These are phyloP conservation scores for Aspergillus felis DNA, from an alignment of 2,329 filamentous ascomycete genomes.

Conservation along the genomic window DNA sequence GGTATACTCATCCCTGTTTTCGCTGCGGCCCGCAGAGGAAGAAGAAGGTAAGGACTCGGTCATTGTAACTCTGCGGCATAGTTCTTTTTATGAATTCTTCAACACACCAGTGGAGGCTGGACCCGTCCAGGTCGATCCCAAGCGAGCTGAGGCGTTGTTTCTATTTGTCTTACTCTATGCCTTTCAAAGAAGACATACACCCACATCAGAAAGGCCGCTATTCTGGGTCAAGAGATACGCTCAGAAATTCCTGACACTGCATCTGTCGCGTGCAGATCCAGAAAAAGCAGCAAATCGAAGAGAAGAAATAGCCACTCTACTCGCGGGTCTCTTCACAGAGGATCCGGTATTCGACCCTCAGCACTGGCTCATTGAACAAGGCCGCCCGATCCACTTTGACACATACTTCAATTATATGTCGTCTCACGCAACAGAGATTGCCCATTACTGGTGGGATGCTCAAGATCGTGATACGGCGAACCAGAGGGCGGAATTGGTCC, in stretches of 20 bases:
- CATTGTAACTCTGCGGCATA: constrained; percentile 3
- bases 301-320: background rate
- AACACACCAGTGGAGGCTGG: background rate
- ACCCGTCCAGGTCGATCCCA: background rate
- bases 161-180: too few relatives aligned
- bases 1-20: background rate
- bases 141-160: too few relatives aligned
- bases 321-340: background rate
- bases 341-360: background rate
- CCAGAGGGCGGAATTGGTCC: background rate
- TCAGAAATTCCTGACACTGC: background rate
- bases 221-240: background rate
- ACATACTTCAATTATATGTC: background rate
- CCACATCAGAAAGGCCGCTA: background rate
- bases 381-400: background rate
- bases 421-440: background rate
- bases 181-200: background rate
- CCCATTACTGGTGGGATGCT: background rate
- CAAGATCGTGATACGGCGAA: background rate
- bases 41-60: background rate
- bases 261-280: background rate
- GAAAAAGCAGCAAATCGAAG: background rate
- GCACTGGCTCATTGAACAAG: background rate
- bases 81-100: constrained; percentile 6
- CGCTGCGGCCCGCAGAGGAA: background rate